Conservation (phyloP, 73 alveolate genomes). For the Paramecium bursaria region DNA sequence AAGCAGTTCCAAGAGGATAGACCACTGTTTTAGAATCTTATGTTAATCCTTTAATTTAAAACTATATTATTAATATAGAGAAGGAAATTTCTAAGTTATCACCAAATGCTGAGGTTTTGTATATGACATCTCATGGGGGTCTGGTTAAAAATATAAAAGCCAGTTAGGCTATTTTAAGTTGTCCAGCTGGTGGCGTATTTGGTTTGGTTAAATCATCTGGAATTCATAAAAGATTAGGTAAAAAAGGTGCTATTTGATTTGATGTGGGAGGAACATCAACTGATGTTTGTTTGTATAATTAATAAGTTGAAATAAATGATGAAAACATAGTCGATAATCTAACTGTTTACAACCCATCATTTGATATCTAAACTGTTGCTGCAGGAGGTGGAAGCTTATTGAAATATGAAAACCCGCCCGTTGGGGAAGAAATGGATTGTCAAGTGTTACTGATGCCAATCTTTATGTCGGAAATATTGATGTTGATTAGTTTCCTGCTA, state of each 20-base stretch:
- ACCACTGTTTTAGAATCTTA: conserved; percentile 55
- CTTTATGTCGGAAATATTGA: conserved; percentile 73
- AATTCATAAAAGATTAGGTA: conserved; percentile 23
- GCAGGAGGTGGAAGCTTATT: conserved; percentile 96
- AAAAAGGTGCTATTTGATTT: conserved; percentile 84
- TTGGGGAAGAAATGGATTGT: conserved; percentile 81
- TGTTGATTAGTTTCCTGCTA: conserved; percentile 88
- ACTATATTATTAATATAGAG: too few relatives aligned
- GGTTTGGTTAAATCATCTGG: conserved; percentile 77
- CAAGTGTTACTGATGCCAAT: conserved; percentile 91
- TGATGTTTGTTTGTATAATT: conserved; percentile 80
- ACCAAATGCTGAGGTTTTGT: too few relatives aligned
- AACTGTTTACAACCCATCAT: conserved; percentile 83
- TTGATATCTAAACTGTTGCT: conserved; percentile 92
- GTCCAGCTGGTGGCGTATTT: conserved; percentile 96
- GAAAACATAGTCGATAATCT: conserved; percentile 87
- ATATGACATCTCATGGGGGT: conserved; percentile 95
- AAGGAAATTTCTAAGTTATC: too few relatives aligned
- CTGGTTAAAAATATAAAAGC: conserved; percentile 82
- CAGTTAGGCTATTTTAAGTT: conserved; percentile 84
- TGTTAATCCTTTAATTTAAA: conserved; percentile 21
- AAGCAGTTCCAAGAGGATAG: conserved; percentile 29
- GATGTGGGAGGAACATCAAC: conserved; percentile 99
- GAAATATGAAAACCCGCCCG: conserved; percentile 87
- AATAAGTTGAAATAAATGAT: conserved; percentile 21